Percentiles rank a stretch among this genome's conserved stretches.
These are phyloP conservation scores for Selenicereus undatus DNA, from an alignment of 148 eudicot species.

Conservation along the genomic window DNA sequence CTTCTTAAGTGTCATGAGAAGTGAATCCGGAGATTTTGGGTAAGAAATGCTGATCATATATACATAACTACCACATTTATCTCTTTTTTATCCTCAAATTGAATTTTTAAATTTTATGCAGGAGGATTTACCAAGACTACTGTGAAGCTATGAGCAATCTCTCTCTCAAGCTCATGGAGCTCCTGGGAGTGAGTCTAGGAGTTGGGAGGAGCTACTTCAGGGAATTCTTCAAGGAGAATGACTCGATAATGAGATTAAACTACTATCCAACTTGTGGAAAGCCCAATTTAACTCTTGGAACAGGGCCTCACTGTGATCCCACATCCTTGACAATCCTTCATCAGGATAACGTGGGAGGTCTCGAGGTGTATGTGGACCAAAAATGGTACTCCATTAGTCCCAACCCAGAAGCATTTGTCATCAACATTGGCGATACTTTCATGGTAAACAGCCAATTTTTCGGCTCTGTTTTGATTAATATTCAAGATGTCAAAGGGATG, in stretches of 20 bases:
- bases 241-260: slow-evolving; percentile 61
- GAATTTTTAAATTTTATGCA: neutral
- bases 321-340: slow-evolving; percentile 62
- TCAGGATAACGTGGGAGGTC: slow-evolving; percentile 62
- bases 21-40: slow-evolving; percentile 45
- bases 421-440: slow-evolving; percentile 67
- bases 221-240: slow-evolving; percentile 45
- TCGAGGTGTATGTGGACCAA: slow-evolving; percentile 47
- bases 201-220: slow-evolving; percentile 41
- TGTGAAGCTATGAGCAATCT: slow-evolving; percentile 54
- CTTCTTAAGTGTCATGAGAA: slow-evolving; percentile 33
- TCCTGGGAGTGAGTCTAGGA: slow-evolving; percentile 51
- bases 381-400: slow-evolving; percentile 56
- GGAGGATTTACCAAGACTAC: slow-evolving; percentile 52
- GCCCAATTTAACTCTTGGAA: slow-evolving; percentile 54
- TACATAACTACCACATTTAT: neutral
- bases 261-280: slow-evolving; percentile 56
- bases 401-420: slow-evolving; percentile 43
- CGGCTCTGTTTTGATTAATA: neutral
- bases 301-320: slow-evolving; percentile 78
- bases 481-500: neutral
- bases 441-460: slow-evolving; percentile 35
- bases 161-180: slow-evolving; percentile 56
- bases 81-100: neutral
- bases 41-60: slow-evolving; percentile 22